Conservation (phyloP, 306 rosid species). For the Prosopis cineraria region DNA sequence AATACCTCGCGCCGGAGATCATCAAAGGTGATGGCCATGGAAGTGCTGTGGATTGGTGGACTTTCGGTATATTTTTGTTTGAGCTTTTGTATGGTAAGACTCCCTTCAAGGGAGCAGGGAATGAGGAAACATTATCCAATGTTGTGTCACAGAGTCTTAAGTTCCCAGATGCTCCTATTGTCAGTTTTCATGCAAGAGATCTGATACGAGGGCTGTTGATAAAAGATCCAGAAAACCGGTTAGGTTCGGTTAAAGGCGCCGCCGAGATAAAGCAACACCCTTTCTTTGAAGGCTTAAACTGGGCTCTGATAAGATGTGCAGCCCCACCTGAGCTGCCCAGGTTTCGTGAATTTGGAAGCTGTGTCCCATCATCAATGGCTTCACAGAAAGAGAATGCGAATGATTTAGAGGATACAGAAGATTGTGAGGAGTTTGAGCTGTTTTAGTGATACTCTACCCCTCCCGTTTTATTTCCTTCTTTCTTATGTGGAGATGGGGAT, state of each 20-base stretch:
- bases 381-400: constrained; percentile 54
- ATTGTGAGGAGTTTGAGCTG: constrained; percentile 71
- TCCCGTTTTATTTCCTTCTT: constrained; percentile 31
- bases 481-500: constrained; percentile 26
- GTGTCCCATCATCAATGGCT: constrained; percentile 41
- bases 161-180: constrained; percentile 84
- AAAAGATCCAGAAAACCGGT: constrained; percentile 89
- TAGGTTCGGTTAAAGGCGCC: constrained; percentile 94
- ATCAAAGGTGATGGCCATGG: constrained; percentile 90
- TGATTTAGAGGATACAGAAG: constrained; percentile 63
- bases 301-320: constrained; percentile 96
- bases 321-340: constrained; percentile 90
- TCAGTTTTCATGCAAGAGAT: constrained; percentile 91
- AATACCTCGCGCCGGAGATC: constrained; percentile 97
- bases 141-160: constrained; percentile 80
- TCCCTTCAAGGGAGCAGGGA: constrained; percentile 83
- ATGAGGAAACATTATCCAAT: constrained; percentile 81
- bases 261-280: constrained; percentile 93
- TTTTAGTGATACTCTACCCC: constrained; percentile 57
- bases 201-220: constrained; percentile 75
- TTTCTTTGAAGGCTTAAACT: constrained; percentile 91
- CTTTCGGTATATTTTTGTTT: constrained; percentile 84
- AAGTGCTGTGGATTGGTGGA: constrained; percentile 97
- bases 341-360: constrained; percentile 52
- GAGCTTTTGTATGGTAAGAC: constrained; percentile 94